Percentiles rank a stretch among this genome's conserved stretches.
phyloP scores from a whole-genome alignment of 2,329 filamentous ascomycete species.

The Chaetoscypha palmicola region DNA sequence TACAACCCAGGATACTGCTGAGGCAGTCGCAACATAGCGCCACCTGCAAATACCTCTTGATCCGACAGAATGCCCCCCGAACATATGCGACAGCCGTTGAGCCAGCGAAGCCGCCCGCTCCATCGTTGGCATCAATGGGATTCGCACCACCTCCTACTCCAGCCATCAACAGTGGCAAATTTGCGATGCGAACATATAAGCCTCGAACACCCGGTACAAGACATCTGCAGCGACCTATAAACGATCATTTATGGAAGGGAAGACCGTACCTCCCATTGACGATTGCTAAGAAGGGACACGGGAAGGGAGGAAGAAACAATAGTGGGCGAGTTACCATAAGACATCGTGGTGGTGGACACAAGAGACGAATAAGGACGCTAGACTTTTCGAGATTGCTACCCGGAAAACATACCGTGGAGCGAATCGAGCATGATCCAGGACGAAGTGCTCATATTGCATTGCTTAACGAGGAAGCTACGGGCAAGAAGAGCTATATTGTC shows the following conservation, averaged over 20 bases:
- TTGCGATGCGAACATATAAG: slow-evolving; percentile 72
- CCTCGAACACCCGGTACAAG: slow-evolving; percentile 87
- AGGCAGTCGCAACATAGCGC: slow-evolving; percentile 33
- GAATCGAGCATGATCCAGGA: slow-evolving; percentile 93
- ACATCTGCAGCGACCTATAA: slow-evolving; percentile 86
- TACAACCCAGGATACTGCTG: slow-evolving; percentile 58
- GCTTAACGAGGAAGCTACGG: slow-evolving; percentile 65
- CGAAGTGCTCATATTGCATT: slow-evolving; percentile 91
- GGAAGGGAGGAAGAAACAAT: slow-evolving; percentile 87
- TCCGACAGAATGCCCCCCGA: slow-evolving; percentile 37
- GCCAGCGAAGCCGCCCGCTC: slow-evolving; percentile 32
- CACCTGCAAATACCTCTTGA: slow-evolving; percentile 42
- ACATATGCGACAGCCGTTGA: slow-evolving; percentile 44
- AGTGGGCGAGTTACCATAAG: slow-evolving; percentile 79
- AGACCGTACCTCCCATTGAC: slow-evolving; percentile 77
- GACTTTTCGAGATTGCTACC: slow-evolving; percentile 77
- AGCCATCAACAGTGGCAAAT: slow-evolving; percentile 33
- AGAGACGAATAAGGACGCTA: slow-evolving; percentile 83
- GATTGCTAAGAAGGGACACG: slow-evolving; percentile 85
- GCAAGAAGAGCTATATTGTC: slow-evolving; percentile 80
- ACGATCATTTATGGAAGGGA: slow-evolving; percentile 96
- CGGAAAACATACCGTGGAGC: slow-evolving; percentile 81
- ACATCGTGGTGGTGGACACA: slow-evolving; percentile 86
- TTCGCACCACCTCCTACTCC: slow-evolving; percentile 40
- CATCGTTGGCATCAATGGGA: slow-evolving; percentile 32